A percentile compares a stretch with the other conserved stretches of the same genome.
Conservation (phyloP, 805 yeast genomes). For the Cyberlindnera suaveolens region DNA sequence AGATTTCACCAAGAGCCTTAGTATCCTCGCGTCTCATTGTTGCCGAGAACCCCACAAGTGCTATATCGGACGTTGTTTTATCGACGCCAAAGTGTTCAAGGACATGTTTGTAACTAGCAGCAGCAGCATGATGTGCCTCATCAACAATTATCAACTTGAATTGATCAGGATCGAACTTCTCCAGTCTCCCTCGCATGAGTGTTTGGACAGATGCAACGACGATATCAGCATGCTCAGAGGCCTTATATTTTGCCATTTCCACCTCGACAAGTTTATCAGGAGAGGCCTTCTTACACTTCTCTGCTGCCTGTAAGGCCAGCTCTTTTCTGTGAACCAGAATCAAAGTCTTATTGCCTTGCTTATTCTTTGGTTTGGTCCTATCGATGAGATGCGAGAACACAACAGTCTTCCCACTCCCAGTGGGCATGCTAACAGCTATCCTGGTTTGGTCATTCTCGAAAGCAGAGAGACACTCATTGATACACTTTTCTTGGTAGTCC, state of each 20-base stretch:
- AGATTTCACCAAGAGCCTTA: constrained; percentile 45
- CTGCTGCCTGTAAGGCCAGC: constrained; percentile 63
- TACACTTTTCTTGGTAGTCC: constrained; percentile 68
- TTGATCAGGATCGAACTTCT: constrained; percentile 47
- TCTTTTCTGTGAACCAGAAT: constrained; percentile 81
- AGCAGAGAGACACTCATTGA: constrained; percentile 46
- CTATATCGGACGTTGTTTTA: constrained; percentile 33
- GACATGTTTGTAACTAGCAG: constrained; percentile 55
- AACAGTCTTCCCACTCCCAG: constrained; percentile 94
- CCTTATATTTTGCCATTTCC: constrained; percentile 58
- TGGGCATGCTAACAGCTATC: constrained; percentile 80
- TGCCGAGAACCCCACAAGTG: constrained; percentile 82
- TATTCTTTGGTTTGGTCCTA: constrained; percentile 28
- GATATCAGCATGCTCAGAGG: constrained; percentile 46
- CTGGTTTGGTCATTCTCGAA: constrained; percentile 40
- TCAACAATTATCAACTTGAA: constrained; percentile 75
- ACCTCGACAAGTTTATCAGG: constrained; percentile 52
- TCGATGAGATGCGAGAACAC: constrained; percentile 58
- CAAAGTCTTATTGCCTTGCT: constrained; percentile 33
- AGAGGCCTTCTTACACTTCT: constrained; percentile 37
- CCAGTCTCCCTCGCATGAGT: constrained; percentile 44
- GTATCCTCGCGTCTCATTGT: constrained; percentile 78
- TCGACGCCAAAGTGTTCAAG: constrained; percentile 44
- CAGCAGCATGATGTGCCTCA: constrained; percentile 91
- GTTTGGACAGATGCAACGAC: constrained; percentile 76